A percentile compares a stretch with the other conserved stretches of the same genome.
Conservation (phyloP, 1,284 basidiomycete genomes). For the Sporisorium sorghi region DNA sequence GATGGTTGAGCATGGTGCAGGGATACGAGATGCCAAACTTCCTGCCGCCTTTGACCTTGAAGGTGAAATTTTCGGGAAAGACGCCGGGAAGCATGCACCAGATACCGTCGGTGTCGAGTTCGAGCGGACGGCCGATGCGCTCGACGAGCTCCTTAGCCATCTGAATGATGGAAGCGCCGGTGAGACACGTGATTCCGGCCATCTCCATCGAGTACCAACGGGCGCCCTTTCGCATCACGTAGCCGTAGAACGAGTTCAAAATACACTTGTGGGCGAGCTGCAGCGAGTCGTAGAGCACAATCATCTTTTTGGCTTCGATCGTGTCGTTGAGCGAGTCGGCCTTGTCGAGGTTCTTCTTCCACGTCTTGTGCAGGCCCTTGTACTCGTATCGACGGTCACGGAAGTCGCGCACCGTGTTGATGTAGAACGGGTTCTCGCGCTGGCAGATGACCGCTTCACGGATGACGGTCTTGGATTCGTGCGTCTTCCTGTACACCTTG, state of each 20-base stretch:
- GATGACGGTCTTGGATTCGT: slow-evolving; percentile 95
- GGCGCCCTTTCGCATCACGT: slow-evolving; percentile 99
- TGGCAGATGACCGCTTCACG: slow-evolving; percentile 97
- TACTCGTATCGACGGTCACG: slow-evolving; percentile 98
- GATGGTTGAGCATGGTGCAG: slow-evolving; percentile 99
- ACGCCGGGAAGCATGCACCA: slow-evolving; percentile 99
- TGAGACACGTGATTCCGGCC: slow-evolving; percentile 99
- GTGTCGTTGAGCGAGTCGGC: slow-evolving; percentile 81
- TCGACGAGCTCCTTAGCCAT: slow-evolving; percentile 97
- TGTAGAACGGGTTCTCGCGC: slow-evolving; percentile 98
- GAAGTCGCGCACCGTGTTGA: slow-evolving; percentile 97
- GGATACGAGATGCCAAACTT: slow-evolving; percentile 93
- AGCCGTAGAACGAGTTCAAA: slow-evolving; percentile 99
- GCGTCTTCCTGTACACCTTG: slow-evolving; percentile 99
- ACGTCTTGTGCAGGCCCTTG: slow-evolving; percentile 97
- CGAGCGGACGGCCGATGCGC: slow-evolving; percentile 94
- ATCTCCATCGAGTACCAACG: slow-evolving; percentile 99
- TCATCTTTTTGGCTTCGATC: slow-evolving; percentile 99
- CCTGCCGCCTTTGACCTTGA: slow-evolving; percentile 89
- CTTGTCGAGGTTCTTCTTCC: slow-evolving; percentile 97
- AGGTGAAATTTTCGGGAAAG: slow-evolving; percentile 98
- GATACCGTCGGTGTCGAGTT: slow-evolving; percentile 98
- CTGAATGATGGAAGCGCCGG: slow-evolving; percentile 98
- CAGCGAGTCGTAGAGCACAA: slow-evolving; percentile 99
- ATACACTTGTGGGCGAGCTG: slow-evolving; percentile 99